These are phyloP conservation scores for Scheffersomyces spartinae DNA, from an alignment of 805 yeast species.

Conservation along the genomic window DNA sequence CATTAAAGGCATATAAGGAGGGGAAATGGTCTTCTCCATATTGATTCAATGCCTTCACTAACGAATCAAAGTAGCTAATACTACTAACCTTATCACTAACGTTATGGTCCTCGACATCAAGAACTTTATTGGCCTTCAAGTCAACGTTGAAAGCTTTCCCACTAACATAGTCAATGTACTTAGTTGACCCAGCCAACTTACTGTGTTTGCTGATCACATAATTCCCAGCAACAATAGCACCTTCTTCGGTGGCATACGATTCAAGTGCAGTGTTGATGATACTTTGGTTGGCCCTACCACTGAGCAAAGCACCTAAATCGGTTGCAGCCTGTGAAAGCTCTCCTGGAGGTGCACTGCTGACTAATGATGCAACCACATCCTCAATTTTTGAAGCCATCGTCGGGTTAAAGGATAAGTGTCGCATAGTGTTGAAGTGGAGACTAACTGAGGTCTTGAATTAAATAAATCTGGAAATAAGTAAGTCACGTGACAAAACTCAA, in stretches of 20 bases:
- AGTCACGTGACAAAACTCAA: too few relatives aligned
- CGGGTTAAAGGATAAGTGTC: background rate
- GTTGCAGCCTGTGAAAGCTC: constrained; percentile 19
- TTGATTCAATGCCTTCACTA: constrained; percentile 21
- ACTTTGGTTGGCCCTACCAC: constrained; percentile 8
- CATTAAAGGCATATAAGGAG: constrained; percentile 33
- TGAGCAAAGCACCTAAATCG: constrained; percentile 14
- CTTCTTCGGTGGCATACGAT: constrained; percentile 15
- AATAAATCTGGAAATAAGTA: too few relatives aligned
- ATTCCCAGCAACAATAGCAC: constrained; percentile 16
- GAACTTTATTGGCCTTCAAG: constrained; percentile 33
- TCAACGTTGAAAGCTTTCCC: constrained; percentile 48
- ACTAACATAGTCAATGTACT: constrained; percentile 39
- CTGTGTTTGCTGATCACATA: constrained; percentile 23
- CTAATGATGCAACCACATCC: constrained; percentile 17
- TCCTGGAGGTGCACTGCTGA: constrained; percentile 26
- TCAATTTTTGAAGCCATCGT: constrained; percentile 16
- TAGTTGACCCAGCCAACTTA: constrained; percentile 24
- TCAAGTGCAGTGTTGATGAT: constrained; percentile 18
- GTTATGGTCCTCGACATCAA: constrained; percentile 38
- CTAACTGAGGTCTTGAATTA: too few relatives aligned
- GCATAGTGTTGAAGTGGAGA: background rate
- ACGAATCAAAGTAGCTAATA: constrained; percentile 17
- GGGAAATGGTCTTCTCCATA: constrained; percentile 66
- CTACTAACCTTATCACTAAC: constrained; percentile 8